phyloP scores from a whole-genome alignment of 2,329 filamentous ascomycete species.

The Phoma herbarum region DNA sequence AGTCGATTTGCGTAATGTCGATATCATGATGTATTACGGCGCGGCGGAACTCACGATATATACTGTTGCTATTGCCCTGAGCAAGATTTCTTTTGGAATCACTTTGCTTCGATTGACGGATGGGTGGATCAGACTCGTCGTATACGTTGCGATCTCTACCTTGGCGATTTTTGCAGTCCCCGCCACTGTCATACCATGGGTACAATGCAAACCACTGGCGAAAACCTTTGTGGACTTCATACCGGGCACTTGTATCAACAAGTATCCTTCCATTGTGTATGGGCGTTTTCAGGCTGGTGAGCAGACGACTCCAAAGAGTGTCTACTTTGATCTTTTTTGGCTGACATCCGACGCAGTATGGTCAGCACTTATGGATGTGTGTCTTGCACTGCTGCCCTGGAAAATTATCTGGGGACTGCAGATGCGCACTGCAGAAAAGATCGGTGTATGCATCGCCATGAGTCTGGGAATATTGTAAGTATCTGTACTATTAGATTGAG shows the following conservation, averaged over 20 bases:
- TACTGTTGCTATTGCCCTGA: slow-evolving; percentile 15
- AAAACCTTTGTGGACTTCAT: slow-evolving; percentile 20
- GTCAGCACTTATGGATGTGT: slow-evolving; percentile 26
- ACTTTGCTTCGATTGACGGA: slow-evolving; percentile 23
- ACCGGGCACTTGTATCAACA: slow-evolving; percentile 16
- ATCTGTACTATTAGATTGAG: neutral
- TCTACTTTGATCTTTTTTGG: neutral
- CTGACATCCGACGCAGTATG: slow-evolving; percentile 19
- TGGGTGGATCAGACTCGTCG: slow-evolving; percentile 15
- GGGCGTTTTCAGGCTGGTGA: slow-evolving; percentile 16
- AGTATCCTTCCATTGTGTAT: slow-evolving; percentile 15
- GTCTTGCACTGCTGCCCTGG: slow-evolving; percentile 22
- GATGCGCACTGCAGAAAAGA: slow-evolving; percentile 23
- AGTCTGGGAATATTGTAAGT: slow-evolving; percentile 24
- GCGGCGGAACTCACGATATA: slow-evolving; percentile 4
- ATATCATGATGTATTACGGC: slow-evolving; percentile 1
- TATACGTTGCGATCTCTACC: slow-evolving; percentile 21
- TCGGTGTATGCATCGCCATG: slow-evolving; percentile 25
- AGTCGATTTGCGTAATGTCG: slow-evolving; percentile 4
- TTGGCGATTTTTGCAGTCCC: slow-evolving; percentile 17
- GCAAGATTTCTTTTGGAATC: slow-evolving; percentile 26
- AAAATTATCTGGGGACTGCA: slow-evolving; percentile 21
- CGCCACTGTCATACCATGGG: slow-evolving; percentile 15
- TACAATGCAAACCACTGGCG: slow-evolving; percentile 17
- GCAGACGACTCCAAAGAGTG: slow-evolving; percentile 1